Percentiles rank a stretch among this genome's conserved stretches.
These are phyloP conservation scores for Prunus mongolica DNA, from an alignment of 306 rosid species.

Conservation along the genomic window DNA sequence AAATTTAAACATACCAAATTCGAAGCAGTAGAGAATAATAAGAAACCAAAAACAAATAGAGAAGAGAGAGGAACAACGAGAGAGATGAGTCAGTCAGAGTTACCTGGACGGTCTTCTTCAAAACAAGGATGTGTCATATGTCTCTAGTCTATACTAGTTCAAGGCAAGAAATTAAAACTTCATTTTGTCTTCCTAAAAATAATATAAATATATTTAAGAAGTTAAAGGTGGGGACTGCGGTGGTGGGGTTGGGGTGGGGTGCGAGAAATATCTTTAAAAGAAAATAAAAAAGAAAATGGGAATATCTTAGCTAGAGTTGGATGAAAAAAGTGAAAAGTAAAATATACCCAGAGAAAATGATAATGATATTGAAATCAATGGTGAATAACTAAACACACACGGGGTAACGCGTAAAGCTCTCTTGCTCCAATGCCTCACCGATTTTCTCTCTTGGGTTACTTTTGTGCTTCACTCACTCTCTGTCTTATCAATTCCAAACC, in stretches of 20 bases:
- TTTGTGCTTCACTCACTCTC: background rate
- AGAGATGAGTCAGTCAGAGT: background rate
- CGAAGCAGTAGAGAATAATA: background rate
- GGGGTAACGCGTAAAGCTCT: background rate
- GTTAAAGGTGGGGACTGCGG: background rate
- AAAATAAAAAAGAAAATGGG: background rate
- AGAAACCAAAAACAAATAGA: background rate
- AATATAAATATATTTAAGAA: background rate
- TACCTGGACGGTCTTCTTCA: slow-evolving; percentile 7
- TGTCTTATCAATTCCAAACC: background rate
- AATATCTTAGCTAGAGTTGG: background rate
- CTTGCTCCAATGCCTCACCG: background rate
- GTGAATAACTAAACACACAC: background rate
- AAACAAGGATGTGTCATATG: slow-evolving; percentile 1
- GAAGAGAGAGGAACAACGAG: background rate
- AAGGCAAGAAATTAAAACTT: background rate
- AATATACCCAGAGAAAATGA: no score
- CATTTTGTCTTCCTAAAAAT: background rate
- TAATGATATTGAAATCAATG: background rate
- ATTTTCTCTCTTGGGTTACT: background rate
- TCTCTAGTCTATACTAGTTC: background rate
- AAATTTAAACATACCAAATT: background rate
- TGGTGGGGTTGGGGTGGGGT: background rate
- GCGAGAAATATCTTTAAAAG: background rate
- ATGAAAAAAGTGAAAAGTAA: background rate